These are phyloP conservation scores for Cercospora zeina DNA, from an alignment of 2,329 filamentous ascomycete genomes.

Conservation along the genomic window DNA sequence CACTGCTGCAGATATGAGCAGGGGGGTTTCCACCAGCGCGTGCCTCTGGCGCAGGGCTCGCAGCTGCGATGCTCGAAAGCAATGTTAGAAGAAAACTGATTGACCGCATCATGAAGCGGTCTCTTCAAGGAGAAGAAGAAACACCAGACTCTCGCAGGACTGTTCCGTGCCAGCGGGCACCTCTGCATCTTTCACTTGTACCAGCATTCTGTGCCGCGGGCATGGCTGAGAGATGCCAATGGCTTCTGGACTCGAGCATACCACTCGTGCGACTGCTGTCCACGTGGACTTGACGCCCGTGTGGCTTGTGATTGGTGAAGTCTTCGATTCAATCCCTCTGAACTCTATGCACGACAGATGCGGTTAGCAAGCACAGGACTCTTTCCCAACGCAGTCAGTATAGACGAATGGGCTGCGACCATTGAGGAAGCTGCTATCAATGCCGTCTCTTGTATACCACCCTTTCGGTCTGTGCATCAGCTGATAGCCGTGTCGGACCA, in stretches of 20 bases:
- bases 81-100: neutral
- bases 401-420: neutral
- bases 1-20: neutral
- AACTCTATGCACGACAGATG: neutral
- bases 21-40: neutral
- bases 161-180: neutral
- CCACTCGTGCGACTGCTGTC: too few relatives aligned
- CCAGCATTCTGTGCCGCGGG: neutral
- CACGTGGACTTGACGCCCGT: neutral
- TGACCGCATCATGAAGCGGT: neutral
- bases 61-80: neutral
- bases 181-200: neutral
- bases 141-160: neutral
- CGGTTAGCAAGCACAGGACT: neutral
- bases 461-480: too few relatives aligned
- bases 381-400: neutral
- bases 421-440: neutral
- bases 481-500: neutral
- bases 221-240: neutral
- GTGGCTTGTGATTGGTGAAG: neutral
- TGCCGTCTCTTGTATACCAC: too few relatives aligned
- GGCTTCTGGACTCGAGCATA: neutral
- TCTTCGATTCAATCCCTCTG: neutral
- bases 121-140: neutral
- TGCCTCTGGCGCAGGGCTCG: neutral